Percentiles rank a stretch among this genome's conserved stretches.
phyloP scores from a whole-genome alignment of 371 early-diverging fungal genomes.

The Mortierella sp. region DNA sequence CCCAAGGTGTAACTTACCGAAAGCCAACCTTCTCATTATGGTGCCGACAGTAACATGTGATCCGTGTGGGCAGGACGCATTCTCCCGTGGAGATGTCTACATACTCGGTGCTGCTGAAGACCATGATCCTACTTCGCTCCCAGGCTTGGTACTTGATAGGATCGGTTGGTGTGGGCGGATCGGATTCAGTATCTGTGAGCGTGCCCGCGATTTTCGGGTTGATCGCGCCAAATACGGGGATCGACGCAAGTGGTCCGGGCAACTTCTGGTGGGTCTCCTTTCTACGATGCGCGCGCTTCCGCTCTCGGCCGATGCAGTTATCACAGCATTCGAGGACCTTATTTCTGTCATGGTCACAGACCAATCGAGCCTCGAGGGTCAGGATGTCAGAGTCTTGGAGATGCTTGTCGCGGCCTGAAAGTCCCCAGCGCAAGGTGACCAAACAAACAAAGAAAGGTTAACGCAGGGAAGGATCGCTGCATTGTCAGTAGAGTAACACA shows the following conservation, averaged over 20 bases:
- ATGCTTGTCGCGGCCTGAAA: slow-evolving; percentile 38
- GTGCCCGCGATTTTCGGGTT: slow-evolving; percentile 23
- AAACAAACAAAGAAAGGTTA: background rate
- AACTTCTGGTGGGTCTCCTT: slow-evolving; percentile 39
- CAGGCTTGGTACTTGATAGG: slow-evolving; percentile 37
- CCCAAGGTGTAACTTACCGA: slow-evolving; percentile 43
- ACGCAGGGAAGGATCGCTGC: background rate
- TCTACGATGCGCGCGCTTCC: slow-evolving; percentile 56
- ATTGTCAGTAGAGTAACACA: background rate
- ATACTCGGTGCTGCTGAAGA: slow-evolving; percentile 52
- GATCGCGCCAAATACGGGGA: slow-evolving; percentile 45
- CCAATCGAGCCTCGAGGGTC: slow-evolving; percentile 66
- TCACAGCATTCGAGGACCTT: slow-evolving; percentile 68
- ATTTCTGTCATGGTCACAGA: slow-evolving; percentile 72
- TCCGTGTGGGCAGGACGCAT: slow-evolving; percentile 76
- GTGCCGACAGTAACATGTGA: slow-evolving; percentile 83
- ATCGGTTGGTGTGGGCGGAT: slow-evolving; percentile 52
- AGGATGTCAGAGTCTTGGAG: slow-evolving; percentile 57
- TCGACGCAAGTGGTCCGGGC: slow-evolving; percentile 36
- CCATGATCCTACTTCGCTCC: slow-evolving; percentile 52
- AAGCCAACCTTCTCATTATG: slow-evolving; percentile 76
- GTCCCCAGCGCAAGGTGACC: background rate
- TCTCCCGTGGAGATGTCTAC: slow-evolving; percentile 77
- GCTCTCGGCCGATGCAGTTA: slow-evolving; percentile 75
- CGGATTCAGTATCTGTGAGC: slow-evolving; percentile 17